Base-by-base conservation (phyloP, 192 early-diverging fungal species). In the Martensiomyces pterosporus region DNA sequence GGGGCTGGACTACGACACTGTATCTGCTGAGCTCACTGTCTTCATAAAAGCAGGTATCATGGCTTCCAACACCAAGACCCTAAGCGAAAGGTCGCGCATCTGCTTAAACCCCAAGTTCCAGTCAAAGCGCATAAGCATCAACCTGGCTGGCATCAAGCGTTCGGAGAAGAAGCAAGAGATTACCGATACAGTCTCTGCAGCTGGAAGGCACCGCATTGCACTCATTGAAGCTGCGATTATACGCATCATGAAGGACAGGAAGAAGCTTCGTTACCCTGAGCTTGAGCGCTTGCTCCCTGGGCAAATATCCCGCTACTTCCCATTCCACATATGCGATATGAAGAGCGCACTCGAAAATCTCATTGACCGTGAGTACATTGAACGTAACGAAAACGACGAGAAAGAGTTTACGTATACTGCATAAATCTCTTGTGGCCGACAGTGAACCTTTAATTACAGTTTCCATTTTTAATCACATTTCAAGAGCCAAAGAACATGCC, bases 11-110 rank as follows among this genome's bases (percentile, higher is more conserved):
- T 29, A 72, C 13, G 85, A 90, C 9, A 76, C 76, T 2, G 58
- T 94, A 18, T 55, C 60, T 2, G 79, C 79, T 1, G 79, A 82
- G 16, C 58, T 96, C 45, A 64, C 69, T 7, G 80, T 82, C 35
- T 69, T 96, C 35, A 68, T 85, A 5, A 92, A 92, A 52, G 82
- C 86, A 15, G 86, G 88, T 49, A 78, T 93, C n/a, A 55, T 94
- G 1, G 8, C 46, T 14, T 24, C 23, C 12, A 23, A 24, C 10
- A 16, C 29, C 34, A 22, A 16, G 13, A 14, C 22, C 21, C 29
- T 22, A 13, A 39, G 22, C 32, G 19, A 29, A n/a, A 39, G 34
- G 29, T 52, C 43, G 24, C 60, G 74, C 55, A 88, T 90, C 60
- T 75, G 75, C 5, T 64, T 95, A 14, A 94, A 96, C 66, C 44